Percentiles rank a stretch among this genome's conserved stretches.
These are phyloP conservation scores for Populus euphratica DNA, from an alignment of 345 rosid genomes.

Conservation along the genomic window DNA sequence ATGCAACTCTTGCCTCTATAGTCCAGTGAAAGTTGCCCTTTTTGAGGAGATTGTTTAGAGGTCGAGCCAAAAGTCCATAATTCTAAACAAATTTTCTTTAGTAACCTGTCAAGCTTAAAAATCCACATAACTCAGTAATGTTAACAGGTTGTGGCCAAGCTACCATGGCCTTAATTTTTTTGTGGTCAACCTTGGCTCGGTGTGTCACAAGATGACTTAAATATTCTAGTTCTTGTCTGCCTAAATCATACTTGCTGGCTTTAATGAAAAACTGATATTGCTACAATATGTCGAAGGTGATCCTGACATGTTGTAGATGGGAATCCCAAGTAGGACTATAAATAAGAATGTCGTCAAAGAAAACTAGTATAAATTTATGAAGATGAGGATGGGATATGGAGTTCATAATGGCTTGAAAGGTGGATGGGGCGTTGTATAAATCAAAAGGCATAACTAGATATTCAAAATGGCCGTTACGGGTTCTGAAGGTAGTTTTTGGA, in stretches of 20 bases:
- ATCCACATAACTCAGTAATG: too few relatives aligned
- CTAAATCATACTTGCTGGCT: too few relatives aligned
- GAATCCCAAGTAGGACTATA: neutral
- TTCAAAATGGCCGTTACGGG: neutral
- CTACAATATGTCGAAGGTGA: fast-evolving
- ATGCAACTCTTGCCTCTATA: neutral
- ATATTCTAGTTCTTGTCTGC: too few relatives aligned
- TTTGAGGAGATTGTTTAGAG: too few relatives aligned
- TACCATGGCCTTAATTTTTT: too few relatives aligned
- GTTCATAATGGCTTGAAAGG: neutral
- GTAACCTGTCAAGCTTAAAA: too few relatives aligned
- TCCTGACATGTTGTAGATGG: neutral
- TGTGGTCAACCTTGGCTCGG: too few relatives aligned
- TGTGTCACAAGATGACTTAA: too few relatives aligned
- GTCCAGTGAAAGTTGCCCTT: too few relatives aligned
- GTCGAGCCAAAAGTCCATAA: too few relatives aligned
- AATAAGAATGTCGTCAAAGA: neutral
- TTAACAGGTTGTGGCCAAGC: too few relatives aligned
- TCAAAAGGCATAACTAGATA: neutral
- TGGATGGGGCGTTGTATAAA: neutral
- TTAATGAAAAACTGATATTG: neutral
- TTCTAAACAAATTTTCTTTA: neutral
- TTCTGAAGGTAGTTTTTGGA: neutral
- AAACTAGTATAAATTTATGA: neutral
- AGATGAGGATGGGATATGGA: neutral